Evolutionary conservation across 345 rosid species (phyloP).

Genomic region (Moricandia arvensis): DNA sequence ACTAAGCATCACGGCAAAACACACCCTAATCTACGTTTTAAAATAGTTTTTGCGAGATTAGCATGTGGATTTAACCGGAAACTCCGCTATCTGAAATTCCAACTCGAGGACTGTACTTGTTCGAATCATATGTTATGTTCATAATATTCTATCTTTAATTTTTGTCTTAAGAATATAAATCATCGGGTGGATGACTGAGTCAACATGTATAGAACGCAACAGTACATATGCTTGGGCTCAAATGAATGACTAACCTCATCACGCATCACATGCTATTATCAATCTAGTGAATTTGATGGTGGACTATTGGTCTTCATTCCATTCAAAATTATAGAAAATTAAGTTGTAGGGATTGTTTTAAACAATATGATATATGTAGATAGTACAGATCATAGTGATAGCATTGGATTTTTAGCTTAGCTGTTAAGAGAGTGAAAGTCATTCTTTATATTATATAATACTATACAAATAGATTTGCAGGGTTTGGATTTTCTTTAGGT

Average conservation of each 20-base stretch:
- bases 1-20: constrained; percentile 27
- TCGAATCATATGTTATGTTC: constrained; percentile 18
- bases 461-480: constrained; percentile 11
- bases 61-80: constrained; percentile 51
- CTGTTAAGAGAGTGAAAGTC: constrained; percentile 21
- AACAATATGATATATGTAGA: not conserved
- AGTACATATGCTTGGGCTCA: not conserved
- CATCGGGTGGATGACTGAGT: not conserved
- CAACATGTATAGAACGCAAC: not conserved
- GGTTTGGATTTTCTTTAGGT: constrained; percentile 10
- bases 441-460: constrained; percentile 6
- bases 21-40: constrained; percentile 25
- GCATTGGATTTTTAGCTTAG: constrained; percentile 11
- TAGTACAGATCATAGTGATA: constrained; percentile 16
- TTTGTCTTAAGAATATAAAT: not conserved
- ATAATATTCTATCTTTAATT: not conserved
- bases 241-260: constrained; percentile 11
- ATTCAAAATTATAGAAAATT: not conserved
- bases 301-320: not conserved
- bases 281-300: constrained; percentile 4
- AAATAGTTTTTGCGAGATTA: constrained; percentile 17
- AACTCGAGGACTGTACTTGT: constrained; percentile 19
- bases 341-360: not conserved
- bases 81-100: constrained; percentile 47
- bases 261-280: constrained; percentile 18